A percentile compares a stretch with the other conserved stretches of the same genome.
Evolutionary conservation across 352 stramenopile species (phyloP).

Genomic region (Phytopythium mirpurense): DNA sequence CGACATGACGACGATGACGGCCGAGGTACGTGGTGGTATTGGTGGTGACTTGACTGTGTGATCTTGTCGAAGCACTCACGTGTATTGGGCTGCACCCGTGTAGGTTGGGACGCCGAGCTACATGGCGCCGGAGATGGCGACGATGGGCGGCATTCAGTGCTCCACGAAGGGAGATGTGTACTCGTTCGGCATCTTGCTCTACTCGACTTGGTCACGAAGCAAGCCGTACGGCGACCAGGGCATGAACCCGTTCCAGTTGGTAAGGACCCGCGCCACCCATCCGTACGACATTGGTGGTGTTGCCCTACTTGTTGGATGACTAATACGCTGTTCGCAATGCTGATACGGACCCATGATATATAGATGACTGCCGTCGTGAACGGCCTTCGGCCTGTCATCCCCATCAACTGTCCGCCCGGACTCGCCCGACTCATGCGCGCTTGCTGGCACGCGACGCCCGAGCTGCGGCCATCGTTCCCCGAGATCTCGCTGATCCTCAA

Average conservation of each 20-base stretch:
- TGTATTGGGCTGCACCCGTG: background rate
- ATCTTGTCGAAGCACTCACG: background rate
- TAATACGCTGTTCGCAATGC: too few species aligned
- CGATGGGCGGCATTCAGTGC: slow-evolving; percentile 83
- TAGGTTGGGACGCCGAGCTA: slow-evolving; percentile 86
- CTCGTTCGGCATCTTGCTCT: slow-evolving; percentile 82
- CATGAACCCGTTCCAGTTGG: slow-evolving; percentile 88
- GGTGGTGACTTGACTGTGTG: too few species aligned
- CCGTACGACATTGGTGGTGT: background rate
- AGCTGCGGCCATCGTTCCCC: slow-evolving; percentile 66
- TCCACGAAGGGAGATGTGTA: slow-evolving; percentile 87
- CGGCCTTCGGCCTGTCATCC: slow-evolving; percentile 77
- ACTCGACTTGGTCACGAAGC: slow-evolving; percentile 84
- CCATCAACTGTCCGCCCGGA: slow-evolving; percentile 70
- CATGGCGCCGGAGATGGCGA: slow-evolving; percentile 90
- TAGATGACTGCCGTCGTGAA: slow-evolving; percentile 88
- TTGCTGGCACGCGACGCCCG: slow-evolving; percentile 76
- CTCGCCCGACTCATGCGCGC: slow-evolving; percentile 76
- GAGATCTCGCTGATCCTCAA: slow-evolving; percentile 78
- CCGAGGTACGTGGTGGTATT: slow-evolving; percentile 47
- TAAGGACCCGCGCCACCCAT: slow-evolving; percentile 15
- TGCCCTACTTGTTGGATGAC: too few species aligned
- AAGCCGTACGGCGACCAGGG: slow-evolving; percentile 87
- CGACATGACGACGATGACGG: slow-evolving; percentile 83
- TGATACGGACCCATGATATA: too few species aligned